phyloP scores from a whole-genome alignment of 2,329 filamentous ascomycete species.

The Fragosphaeria purpurea region DNA sequence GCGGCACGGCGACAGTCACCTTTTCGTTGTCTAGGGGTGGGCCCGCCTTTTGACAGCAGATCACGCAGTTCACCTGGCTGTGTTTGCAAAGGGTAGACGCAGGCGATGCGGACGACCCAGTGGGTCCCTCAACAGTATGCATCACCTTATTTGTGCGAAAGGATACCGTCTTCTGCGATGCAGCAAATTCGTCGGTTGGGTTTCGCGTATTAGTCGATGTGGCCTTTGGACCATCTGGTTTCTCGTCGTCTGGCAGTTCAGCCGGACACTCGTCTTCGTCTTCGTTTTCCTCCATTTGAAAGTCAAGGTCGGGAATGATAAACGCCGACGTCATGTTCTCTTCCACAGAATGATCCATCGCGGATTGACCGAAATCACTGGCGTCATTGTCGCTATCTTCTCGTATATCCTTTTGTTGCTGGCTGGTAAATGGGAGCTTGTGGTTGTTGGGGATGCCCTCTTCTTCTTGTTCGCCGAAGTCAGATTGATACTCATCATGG shows the following conservation, averaged over 20 bases:
- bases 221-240: too few relatives aligned
- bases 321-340: constrained; percentile 18
- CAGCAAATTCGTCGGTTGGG: too few relatives aligned
- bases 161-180: neutral
- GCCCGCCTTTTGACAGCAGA: constrained; percentile 12
- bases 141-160: neutral
- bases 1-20: constrained; percentile 13
- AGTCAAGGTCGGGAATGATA: constrained; percentile 15
- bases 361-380: constrained; percentile 4
- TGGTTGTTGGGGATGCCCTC: neutral
- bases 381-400: constrained; percentile 1
- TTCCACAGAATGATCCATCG: constrained; percentile 10
- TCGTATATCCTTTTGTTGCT: too few relatives aligned
- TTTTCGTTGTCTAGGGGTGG: constrained; percentile 3
- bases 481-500: constrained; percentile 4
- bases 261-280: neutral
- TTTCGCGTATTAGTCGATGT: too few relatives aligned
- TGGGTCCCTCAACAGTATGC: neutral
- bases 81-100: constrained; percentile 7
- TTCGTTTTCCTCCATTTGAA: constrained; percentile 4
- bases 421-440: too few relatives aligned
- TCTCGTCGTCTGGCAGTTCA: neutral
- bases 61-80: constrained; percentile 14
- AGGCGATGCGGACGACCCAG: neutral
- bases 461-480: neutral